Evolutionary conservation across 2,329 filamentous ascomycete genomes (phyloP).

Genomic region (Rhinocladiella similis): DNA sequence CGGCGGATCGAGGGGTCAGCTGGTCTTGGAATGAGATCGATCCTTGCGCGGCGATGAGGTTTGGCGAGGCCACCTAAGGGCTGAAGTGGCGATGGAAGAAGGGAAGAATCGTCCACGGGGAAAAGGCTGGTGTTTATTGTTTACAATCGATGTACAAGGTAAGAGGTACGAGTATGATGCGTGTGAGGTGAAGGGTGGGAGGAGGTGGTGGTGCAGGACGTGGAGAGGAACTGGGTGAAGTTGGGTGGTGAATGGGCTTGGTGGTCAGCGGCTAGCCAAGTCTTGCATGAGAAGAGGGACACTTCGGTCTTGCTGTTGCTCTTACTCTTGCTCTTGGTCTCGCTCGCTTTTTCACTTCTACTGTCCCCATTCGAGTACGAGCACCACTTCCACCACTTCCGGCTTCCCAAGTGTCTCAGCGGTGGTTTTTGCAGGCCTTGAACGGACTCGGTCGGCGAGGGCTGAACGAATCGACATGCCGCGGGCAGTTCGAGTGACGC

Average conservation of each 20-base stretch:
- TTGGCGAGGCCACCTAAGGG: background rate
- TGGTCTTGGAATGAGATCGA: background rate
- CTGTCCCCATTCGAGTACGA: too few species aligned
- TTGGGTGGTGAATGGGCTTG: background rate
- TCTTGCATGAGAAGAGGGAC: background rate
- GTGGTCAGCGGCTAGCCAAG: background rate
- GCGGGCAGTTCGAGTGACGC: background rate
- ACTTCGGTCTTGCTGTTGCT: too few species aligned
- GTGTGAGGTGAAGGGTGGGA: background rate
- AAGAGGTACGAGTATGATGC: background rate
- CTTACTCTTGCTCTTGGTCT: too few species aligned
- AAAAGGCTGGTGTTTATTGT: slow-evolving; percentile 1
- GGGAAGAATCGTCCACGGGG: background rate
- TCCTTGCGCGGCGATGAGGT: background rate
- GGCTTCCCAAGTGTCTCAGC: too few species aligned
- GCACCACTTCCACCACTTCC: too few species aligned
- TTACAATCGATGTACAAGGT: background rate
- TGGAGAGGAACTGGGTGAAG: background rate
- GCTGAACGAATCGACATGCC: background rate
- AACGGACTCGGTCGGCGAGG: background rate
- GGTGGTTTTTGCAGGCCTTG: too few species aligned
- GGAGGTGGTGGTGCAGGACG: background rate
- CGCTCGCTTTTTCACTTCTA: too few species aligned
- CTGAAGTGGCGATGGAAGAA: too few species aligned
- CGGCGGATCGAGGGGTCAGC: slow-evolving; percentile 14